phyloP scores from a whole-genome alignment of 306 rosid species.

The Gleditsia sinensis region DNA sequence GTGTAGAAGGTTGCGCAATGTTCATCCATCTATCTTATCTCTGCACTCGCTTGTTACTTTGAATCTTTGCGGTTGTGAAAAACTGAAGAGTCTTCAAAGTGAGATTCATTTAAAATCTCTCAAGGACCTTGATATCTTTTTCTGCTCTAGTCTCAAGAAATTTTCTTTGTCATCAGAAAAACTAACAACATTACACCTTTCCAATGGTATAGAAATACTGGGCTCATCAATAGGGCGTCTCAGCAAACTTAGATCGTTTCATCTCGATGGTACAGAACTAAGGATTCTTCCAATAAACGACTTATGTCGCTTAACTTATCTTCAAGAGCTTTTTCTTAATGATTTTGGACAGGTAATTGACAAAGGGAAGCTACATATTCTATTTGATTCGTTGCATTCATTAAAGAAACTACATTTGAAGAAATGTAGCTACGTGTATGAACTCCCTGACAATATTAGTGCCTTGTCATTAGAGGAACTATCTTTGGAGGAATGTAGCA shows the following conservation, averaged over 20 bases:
- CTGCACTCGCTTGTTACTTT: neutral
- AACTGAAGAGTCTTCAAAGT: neutral
- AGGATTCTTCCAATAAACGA: neutral
- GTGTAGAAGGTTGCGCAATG: neutral
- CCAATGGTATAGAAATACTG: too few species aligned
- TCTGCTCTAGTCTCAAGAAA: neutral
- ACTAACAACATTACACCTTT: neutral
- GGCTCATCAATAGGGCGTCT: neutral
- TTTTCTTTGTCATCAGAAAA: neutral
- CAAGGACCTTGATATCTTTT: fast-evolving
- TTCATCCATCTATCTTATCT: constrained; percentile 12
- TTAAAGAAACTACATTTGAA: neutral
- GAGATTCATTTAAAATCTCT: neutral
- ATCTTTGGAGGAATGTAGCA: too few species aligned
- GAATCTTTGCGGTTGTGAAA: neutral
- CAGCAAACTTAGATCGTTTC: neutral
- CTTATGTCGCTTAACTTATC: neutral
- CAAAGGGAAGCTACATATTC: neutral
- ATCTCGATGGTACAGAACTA: neutral
- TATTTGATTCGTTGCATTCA: neutral
- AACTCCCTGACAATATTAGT: too few species aligned
- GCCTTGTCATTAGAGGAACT: too few species aligned
- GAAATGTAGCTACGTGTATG: too few species aligned
- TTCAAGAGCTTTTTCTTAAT: neutral
- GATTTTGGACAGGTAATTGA: neutral